Evolutionary conservation across 116 monocot genomes (phyloP).

Genomic region (Trichopus zeylanicus): DNA sequence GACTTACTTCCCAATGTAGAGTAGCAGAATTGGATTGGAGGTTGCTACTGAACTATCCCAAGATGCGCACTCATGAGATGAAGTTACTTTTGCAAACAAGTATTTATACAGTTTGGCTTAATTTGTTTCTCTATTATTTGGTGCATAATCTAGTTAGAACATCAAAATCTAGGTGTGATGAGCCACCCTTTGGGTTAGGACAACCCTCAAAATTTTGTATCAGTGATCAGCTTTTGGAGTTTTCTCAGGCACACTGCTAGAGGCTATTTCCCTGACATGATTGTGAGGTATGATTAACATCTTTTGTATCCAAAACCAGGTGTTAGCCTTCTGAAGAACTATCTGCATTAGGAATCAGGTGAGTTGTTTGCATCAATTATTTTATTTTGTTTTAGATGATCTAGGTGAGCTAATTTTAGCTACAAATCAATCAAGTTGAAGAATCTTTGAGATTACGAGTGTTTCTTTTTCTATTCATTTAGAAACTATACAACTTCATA

Average conservation of each 20-base stretch:
- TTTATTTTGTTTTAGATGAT: no score
- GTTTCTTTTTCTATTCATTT: no score
- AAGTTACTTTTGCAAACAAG: constrained; percentile 72
- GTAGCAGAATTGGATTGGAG: constrained; percentile 66
- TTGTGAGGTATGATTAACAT: constrained; percentile 44
- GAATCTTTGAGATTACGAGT: no score
- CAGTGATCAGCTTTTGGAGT: constrained; percentile 94
- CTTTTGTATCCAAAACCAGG: neutral
- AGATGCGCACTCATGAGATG: no score
- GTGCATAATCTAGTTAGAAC: constrained; percentile 68
- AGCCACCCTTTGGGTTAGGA: constrained; percentile 80
- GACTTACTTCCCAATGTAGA: constrained; percentile 68
- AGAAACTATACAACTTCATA: no score
- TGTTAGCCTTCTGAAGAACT: no score
- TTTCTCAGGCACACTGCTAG: constrained; percentile 86
- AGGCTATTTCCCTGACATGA: constrained; percentile 79
- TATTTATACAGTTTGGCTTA: constrained; percentile 74
- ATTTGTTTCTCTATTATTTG: constrained; percentile 59
- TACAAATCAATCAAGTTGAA: no score
- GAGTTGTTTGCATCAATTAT: no score
- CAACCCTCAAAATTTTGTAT: constrained; percentile 76
- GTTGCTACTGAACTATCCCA: constrained; percentile 63
- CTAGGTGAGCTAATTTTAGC: no score
- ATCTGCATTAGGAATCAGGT: no score
- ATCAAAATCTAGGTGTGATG: constrained; percentile 91